Evolutionary conservation across 208 protist species (phyloP).

Genomic region (Trichomonas vaginalis): DNA sequence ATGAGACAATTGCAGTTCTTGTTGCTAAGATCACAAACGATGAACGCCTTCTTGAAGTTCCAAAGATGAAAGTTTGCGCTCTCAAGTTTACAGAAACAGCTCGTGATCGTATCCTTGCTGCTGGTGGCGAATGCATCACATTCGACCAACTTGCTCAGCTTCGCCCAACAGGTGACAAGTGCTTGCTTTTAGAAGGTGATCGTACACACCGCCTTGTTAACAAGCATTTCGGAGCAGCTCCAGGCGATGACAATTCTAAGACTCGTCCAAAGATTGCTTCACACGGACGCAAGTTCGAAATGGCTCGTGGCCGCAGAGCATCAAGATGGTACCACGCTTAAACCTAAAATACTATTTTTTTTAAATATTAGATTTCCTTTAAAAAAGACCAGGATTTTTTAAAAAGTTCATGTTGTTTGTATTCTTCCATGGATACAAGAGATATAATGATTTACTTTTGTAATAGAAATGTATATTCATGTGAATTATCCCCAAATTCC

Average conservation of each 20-base stretch:
- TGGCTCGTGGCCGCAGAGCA: conserved; percentile 57
- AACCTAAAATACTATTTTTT: no score
- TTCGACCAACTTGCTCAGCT: conserved; percentile 95
- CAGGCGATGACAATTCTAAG: conserved; percentile 39
- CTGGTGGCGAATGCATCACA: conserved; percentile 91
- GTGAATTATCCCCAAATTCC: no score
- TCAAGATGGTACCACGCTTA: conserved; percentile 47
- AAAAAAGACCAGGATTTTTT: no score
- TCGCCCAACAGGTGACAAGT: conserved; percentile 82
- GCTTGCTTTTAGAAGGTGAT: conserved; percentile 82
- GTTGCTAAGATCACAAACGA: neutral
- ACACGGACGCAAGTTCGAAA: conserved; percentile 69
- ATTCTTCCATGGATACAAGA: no score
- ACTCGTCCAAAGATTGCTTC: conserved; percentile 60
- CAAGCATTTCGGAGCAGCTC: conserved; percentile 91
- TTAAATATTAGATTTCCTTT: no score
- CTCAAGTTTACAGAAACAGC: conserved; percentile 92
- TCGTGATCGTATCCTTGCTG: conserved; percentile 80
- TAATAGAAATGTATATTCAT: no score
- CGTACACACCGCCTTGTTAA: conserved; percentile 72
- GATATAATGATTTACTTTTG: no score
- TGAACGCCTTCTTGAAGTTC: conserved; percentile 53
- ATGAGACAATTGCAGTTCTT: conserved; percentile 52
- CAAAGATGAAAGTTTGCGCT: conserved; percentile 79
- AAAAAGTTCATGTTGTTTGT: no score